Conservation (phyloP, 352 stramenopile species). For the Phytopythium montanum region DNA sequence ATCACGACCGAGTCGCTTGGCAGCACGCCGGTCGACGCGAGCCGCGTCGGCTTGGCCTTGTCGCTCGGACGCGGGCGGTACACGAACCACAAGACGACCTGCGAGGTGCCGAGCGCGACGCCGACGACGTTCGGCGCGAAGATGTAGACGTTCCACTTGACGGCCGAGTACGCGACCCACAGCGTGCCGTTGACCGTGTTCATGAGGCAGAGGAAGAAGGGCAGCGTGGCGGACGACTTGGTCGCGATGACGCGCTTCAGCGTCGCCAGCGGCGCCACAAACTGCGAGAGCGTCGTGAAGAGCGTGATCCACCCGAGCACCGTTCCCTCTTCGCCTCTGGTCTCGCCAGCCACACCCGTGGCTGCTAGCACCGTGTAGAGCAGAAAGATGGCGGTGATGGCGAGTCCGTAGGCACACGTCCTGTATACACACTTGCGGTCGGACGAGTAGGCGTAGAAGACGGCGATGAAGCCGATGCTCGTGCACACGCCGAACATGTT, state of each 20-base stretch:
- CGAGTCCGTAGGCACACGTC: conserved; percentile 10
- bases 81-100: conserved; percentile 40
- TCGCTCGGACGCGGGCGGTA: conserved; percentile 13
- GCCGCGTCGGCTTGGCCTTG: neutral
- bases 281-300: conserved; percentile 32
- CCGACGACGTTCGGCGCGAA: conserved; percentile 38
- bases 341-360: conserved; percentile 22
- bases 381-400: conserved; percentile 20
- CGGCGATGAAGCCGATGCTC: conserved; percentile 35
- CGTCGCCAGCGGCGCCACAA: conserved; percentile 41
- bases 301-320: conserved; percentile 35
- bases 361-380: conserved; percentile 21
- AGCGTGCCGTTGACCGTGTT: conserved; percentile 43
- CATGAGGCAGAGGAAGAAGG: conserved; percentile 37
- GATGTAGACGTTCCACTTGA: conserved; percentile 36
- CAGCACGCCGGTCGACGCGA: neutral
- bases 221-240: conserved; percentile 43
- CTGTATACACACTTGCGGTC: conserved; percentile 18
- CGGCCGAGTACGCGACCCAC: conserved; percentile 41
- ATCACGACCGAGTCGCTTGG: conserved; percentile 7
- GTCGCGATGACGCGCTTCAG: conserved; percentile 37
- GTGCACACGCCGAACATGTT: conserved; percentile 39
- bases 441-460: conserved; percentile 40
- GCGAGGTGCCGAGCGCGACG: conserved; percentile 28
- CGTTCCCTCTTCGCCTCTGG: conserved; percentile 23